Evolutionary conservation across 208 protist genomes (phyloP), one percentile per base, ranked within the genome.

Genomic region (Leishmania guyanensis): DNA sequence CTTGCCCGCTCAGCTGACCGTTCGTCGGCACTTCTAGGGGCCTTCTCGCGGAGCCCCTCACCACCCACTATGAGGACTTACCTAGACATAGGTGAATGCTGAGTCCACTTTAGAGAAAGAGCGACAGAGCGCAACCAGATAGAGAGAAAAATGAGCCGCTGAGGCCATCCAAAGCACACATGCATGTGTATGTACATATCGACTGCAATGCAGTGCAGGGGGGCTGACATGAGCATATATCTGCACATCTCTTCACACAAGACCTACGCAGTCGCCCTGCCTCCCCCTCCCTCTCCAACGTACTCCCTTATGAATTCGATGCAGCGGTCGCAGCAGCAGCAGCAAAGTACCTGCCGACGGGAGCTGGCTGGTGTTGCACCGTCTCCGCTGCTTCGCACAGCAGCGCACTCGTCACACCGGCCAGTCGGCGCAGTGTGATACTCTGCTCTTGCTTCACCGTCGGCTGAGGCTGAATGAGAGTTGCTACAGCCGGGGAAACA

Each of bases 271-370:
- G 60, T 39, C 22, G n/a, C 60, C 9, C 60, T 66, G 60, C 36
- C 58, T 33, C 33, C 58, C 36, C 58, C 58, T 1, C 58, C 22
- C n/a, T 43, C 36, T 2, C 36, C 36, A 39, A 26, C 20, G 39
- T 33, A 33, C 17, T 29, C 8, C 17, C 43, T 48, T 43, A 72
- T 16, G 68, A 29, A 17, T 48, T 72, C 43, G 22, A 1, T 12
- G 29, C 71, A 53, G 69, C 36, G n/a, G 81, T 48, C n/a, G 77
- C 53, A 0, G 75, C 64, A 14, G 75, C 64, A 14, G 70, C 70
- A 3, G 36, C 83, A 60, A 95, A 95, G 82, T 92, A 94, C 58
- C 86, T 82, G 16, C 93, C 93, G 26, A 95, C 90, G 1, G 85
- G 75, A 5, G 50, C 26, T 1, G 58, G 73, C 33, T 87, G 83